Conservation (phyloP, 345 rosid species). For the Lepidium africanum region DNA sequence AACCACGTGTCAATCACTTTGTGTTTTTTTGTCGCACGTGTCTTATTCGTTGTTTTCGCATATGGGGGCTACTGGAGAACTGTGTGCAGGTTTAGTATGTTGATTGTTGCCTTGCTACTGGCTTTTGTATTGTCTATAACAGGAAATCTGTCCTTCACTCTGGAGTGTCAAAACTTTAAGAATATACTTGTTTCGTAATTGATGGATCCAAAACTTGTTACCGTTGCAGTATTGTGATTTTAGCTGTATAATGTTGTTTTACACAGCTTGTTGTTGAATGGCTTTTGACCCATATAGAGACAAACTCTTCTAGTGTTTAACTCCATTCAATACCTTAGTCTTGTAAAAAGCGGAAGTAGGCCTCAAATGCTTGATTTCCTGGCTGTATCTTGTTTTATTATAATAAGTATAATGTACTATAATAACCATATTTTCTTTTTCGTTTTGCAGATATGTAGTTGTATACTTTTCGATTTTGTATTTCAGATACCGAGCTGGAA, state of each 20-base stretch:
- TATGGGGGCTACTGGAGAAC: neutral
- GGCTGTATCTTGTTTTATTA: neutral
- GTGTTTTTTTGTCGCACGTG: neutral
- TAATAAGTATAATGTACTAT: neutral
- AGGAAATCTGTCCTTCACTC: neutral
- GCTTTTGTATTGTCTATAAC: neutral
- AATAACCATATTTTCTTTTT: neutral
- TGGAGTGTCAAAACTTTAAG: neutral
- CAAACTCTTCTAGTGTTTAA: neutral
- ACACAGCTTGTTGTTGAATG: neutral
- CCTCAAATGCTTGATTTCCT: neutral
- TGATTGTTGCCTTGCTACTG: neutral
- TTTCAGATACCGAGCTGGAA: constrained; percentile 73
- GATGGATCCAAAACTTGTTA: neutral
- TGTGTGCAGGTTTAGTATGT: neutral
- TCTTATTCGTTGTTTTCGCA: neutral
- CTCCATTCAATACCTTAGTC: neutral
- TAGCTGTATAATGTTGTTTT: neutral
- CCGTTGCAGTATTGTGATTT: neutral
- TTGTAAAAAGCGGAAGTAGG: neutral
- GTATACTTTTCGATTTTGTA: constrained; percentile 73
- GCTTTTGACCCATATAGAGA: neutral
- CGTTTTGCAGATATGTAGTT: constrained; percentile 49
- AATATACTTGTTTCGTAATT: neutral
- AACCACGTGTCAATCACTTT: neutral